Evolutionary conservation across 1,139 yeast species (phyloP).

Genomic region (Martiniozyma asiatica): DNA sequence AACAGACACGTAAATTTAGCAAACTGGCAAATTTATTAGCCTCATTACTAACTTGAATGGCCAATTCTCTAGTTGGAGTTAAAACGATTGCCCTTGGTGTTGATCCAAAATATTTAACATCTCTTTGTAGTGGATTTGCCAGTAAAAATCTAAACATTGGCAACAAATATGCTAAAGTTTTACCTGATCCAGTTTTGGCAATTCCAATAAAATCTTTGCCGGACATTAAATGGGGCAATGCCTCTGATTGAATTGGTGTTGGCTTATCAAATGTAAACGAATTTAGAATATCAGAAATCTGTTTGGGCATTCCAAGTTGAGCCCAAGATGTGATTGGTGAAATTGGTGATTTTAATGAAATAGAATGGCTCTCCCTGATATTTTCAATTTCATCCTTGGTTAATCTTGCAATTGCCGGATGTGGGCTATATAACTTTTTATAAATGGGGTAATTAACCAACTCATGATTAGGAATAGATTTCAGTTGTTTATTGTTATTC

Average conservation of each 20-base stretch:
- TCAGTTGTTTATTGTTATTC: no score
- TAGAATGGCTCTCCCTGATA: no score
- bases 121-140: slow-evolving; percentile 74
- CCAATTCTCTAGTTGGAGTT: slow-evolving; percentile 95
- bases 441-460: no score
- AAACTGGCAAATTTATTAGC: slow-evolving; percentile 76
- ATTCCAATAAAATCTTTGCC: slow-evolving; percentile 98
- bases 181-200: slow-evolving; percentile 99
- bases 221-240: slow-evolving; percentile 82
- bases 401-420: no score
- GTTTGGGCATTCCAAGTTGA: no score
- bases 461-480: no score
- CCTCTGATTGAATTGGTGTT: slow-evolving; percentile 87
- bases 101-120: no score
- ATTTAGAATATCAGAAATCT: no score
- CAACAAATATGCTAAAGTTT: slow-evolving; percentile 94
- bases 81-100: slow-evolving; percentile 86
- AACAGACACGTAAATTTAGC: slow-evolving; percentile 66
- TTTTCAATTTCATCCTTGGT: no score
- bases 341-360: no score
- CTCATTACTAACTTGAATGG: slow-evolving; percentile 91
- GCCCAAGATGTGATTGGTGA: no score
- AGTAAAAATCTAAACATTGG: slow-evolving; percentile 88
- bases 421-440: no score
- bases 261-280: slow-evolving; percentile 55